Evolutionary conservation across 2,329 filamentous ascomycete genomes (phyloP).

Genomic region (Ophiocordyceps camponoti-rufipedis): DNA sequence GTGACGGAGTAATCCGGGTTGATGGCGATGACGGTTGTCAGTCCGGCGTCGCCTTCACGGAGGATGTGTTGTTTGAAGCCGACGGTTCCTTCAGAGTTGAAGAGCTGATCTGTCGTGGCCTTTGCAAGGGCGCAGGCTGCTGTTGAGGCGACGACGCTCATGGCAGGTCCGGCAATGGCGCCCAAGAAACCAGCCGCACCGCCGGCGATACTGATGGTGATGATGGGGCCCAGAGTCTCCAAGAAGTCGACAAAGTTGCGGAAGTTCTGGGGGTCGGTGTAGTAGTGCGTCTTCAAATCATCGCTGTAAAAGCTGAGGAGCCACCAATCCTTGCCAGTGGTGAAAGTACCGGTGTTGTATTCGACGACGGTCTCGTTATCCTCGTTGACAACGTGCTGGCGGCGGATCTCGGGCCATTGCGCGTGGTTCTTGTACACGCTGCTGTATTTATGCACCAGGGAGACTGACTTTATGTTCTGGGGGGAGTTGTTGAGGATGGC

Average conservation of each 20-base stretch:
- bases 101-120: neutral
- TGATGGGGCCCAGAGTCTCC: neutral
- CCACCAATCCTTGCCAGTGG: constrained; percentile 6
- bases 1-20: constrained; percentile 2
- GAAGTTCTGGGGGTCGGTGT: constrained; percentile 3
- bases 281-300: constrained; percentile 3
- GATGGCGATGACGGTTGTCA: constrained; percentile 4
- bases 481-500: constrained; percentile 4
- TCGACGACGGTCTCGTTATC: constrained; percentile 2
- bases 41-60: constrained; percentile 2
- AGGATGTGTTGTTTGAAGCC: constrained; percentile 5
- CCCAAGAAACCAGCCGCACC: neutral
- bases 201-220: neutral
- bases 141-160: neutral
- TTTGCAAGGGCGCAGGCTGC: constrained; percentile 1
- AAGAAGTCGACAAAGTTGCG: neutral
- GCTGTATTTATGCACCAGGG: constrained; percentile 6
- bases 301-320: constrained; percentile 4
- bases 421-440: constrained; percentile 4
- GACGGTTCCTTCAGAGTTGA: constrained; percentile 2
- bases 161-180: neutral
- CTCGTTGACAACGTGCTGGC: neutral
- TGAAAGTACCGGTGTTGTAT: constrained; percentile 5
- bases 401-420: constrained; percentile 1
- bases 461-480: constrained; percentile 1